Evolutionary conservation across 1,284 basidiomycete genomes (phyloP), one percentile per base, ranked within the genome.

Genomic region (Ceratobasidium sp.): DNA sequence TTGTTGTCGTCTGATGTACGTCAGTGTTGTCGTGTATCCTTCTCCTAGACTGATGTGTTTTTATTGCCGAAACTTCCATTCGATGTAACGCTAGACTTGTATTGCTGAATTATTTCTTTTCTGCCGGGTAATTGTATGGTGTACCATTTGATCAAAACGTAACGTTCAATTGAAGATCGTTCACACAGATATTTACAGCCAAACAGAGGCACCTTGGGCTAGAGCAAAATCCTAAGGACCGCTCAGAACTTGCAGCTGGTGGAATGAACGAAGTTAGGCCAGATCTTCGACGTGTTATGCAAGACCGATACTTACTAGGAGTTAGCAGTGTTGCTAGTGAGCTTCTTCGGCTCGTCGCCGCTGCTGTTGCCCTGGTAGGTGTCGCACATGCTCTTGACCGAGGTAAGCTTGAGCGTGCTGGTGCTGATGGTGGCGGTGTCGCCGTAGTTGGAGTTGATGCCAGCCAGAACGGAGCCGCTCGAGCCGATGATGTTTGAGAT

Each of bases 401-500:
- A 61, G 10, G 57, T n/a, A 17, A 61, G 23, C 17, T 23, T 61
- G 23, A 61, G 57, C 6, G 57, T 13, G 57, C 12, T 40, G 15
- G 57, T 28, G 38, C 28, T 20, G 17, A 61, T 26, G n/a, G 5
- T 7, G 17, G 23, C 57, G 28, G 38, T 40, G 57, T 61, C 57
- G 57, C 23, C 57, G 23, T 28, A 61, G 57, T 61, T 61, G 57
- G 57, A 33, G 57, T 61, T 61, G 38, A 61, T 61, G 9, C 57
- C 26, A 28, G 57, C 57, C 23, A 80, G 54, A 20, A 38, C 4
- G 0, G 42, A 61, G 54, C 68, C 76, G 48, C 59, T 74, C 5
- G n/a, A 48, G 10, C 57, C 57, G 42, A 70, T 79, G 56, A 80
- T 64, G 15, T 77, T 38, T 48, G 44, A 65, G 70, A 85, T 82